A percentile compares a stretch with the other conserved stretches of the same genome.
Conservation (phyloP, 2,329 filamentous ascomycete species). For the Phialemoniopsis sp. region DNA sequence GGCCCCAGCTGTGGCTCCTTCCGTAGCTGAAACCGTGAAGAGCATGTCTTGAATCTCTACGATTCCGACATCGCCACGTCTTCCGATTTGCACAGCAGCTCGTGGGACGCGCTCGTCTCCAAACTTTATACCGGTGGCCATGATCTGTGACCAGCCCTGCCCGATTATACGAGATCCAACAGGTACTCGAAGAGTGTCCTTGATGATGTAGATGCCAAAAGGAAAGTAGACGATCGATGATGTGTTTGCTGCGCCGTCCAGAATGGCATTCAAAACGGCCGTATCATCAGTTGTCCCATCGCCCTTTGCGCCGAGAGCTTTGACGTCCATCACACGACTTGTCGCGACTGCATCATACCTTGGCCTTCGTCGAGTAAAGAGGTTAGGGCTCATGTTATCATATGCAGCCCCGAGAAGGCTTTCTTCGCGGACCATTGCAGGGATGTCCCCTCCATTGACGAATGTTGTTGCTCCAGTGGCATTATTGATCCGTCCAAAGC, state of each 20-base stretch:
- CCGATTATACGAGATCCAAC: conserved; percentile 63
- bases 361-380: background rate
- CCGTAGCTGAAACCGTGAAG: conserved; percentile 58
- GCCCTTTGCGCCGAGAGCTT: conserved; percentile 32
- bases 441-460: background rate
- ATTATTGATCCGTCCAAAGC: conserved; percentile 1
- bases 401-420: background rate
- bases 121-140: conserved; percentile 51
- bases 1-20: conserved; percentile 50
- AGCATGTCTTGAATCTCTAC: conserved; percentile 70
- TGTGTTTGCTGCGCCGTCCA: conserved; percentile 22
- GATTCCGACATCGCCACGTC: conserved; percentile 52
- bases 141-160: conserved; percentile 57
- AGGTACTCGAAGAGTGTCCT: conserved; percentile 36
- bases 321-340: conserved; percentile 22
- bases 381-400: conserved; percentile 1
- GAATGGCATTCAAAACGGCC: conserved; percentile 19
- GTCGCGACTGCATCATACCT: background rate
- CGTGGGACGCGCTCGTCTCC: conserved; percentile 55
- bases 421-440: background rate
- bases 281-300: conserved; percentile 21
- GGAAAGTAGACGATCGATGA: conserved; percentile 62
- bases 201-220: conserved; percentile 16
- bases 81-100: conserved; percentile 63
- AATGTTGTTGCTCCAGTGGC: background rate